These are phyloP conservation scores for Rozella allomycis DNA, from an alignment of 371 early-diverging fungal genomes.

Conservation along the genomic window DNA sequence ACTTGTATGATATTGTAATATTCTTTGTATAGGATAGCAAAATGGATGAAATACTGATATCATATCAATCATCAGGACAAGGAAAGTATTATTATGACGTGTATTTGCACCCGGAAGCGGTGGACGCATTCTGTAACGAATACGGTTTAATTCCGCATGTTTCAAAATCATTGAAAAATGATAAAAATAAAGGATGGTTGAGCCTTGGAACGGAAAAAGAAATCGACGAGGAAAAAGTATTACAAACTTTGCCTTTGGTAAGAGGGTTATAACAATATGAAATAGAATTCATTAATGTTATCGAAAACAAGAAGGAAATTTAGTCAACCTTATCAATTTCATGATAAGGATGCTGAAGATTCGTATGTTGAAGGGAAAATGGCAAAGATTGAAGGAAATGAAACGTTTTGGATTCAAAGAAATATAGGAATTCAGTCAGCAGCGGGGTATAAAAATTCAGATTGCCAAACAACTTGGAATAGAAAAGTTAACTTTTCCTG, in stretches of 20 bases:
- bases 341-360: conserved; percentile 18
- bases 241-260: conserved; percentile 13
- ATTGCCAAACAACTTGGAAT: conserved; percentile 20
- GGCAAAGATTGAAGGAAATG: conserved; percentile 17
- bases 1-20: conserved; percentile 6
- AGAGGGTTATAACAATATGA: neutral
- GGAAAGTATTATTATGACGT: conserved; percentile 30
- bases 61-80: conserved; percentile 19
- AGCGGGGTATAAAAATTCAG: conserved; percentile 7
- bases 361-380: conserved; percentile 12
- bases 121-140: conserved; percentile 10
- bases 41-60: conserved; percentile 19
- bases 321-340: conserved; percentile 14
- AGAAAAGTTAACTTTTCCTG: conserved; percentile 18
- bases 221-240: conserved; percentile 20
- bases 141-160: conserved; percentile 4
- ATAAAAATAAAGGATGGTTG: conserved; percentile 13
- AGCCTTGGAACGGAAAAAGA: conserved; percentile 28
- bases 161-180: conserved; percentile 4
- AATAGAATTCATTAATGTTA: conserved; percentile 13
- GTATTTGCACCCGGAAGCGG: conserved; percentile 9
- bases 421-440: conserved; percentile 15
- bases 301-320: conserved; percentile 18
- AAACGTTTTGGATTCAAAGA: conserved; percentile 17
- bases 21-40: conserved; percentile 13